Percentiles rank a stretch among this genome's conserved stretches.
Evolutionary conservation across 2,329 filamentous ascomycete species (phyloP).

Genomic region (Apiospora arundinis): DNA sequence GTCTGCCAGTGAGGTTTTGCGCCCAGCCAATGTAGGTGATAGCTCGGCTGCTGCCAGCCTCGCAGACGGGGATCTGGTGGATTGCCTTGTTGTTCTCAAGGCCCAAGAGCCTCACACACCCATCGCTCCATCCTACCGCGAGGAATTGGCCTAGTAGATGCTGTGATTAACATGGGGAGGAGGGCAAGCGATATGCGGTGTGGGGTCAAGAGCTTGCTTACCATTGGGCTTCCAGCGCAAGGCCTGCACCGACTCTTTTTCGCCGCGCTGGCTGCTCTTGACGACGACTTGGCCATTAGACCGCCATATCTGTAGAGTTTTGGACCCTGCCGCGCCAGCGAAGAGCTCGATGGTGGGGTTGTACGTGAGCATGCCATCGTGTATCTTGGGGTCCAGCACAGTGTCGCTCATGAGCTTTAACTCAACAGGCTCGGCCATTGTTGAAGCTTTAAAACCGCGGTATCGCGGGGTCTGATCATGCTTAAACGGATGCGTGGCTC

Average conservation of each 20-base stretch:
- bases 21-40: constrained; percentile 63
- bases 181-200: neutral
- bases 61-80: constrained; percentile 69
- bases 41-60: constrained; percentile 44
- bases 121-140: constrained; percentile 84
- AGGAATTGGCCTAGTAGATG: constrained; percentile 70
- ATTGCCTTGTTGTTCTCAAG: constrained; percentile 83
- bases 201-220: constrained; percentile 41
- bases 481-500: constrained; percentile 17
- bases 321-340: constrained; percentile 72
- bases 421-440: constrained; percentile 37
- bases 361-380: constrained; percentile 68
- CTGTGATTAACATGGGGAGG: constrained; percentile 28
- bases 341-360: constrained; percentile 87
- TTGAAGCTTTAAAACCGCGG: constrained; percentile 20
- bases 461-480: constrained; percentile 2
- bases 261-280: constrained; percentile 54
- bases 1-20: constrained; percentile 48
- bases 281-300: constrained; percentile 74
- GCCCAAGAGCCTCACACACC: constrained; percentile 76
- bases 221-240: constrained; percentile 74
- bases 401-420: constrained; percentile 63
- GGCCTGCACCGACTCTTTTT: constrained; percentile 51
- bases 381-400: constrained; percentile 60
- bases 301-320: constrained; percentile 77